Conservation (phyloP, 2,329 filamentous ascomycete species). For the Pseudopithomyces chartarum region DNA sequence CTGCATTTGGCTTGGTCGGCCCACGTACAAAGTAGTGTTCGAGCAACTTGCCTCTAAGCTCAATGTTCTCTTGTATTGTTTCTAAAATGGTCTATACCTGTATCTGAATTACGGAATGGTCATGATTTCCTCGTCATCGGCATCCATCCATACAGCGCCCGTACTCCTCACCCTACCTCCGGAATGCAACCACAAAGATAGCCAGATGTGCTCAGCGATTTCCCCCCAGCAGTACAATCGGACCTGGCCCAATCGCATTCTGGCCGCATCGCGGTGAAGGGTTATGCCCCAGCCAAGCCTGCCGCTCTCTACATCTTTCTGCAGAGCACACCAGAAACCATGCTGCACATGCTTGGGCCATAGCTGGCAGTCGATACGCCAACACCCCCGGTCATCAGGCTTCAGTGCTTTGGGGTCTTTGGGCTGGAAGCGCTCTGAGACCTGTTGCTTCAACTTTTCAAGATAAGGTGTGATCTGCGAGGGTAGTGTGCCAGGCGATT, state of each 20-base stretch:
- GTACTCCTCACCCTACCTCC: constrained; percentile 63
- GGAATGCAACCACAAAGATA: constrained; percentile 75
- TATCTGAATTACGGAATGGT: constrained; percentile 48
- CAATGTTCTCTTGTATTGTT: not conserved
- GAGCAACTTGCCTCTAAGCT: no score
- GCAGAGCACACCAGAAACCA: constrained; percentile 66
- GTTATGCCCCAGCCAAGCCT: constrained; percentile 71
- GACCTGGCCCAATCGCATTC: constrained; percentile 49
- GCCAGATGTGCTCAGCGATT: constrained; percentile 72
- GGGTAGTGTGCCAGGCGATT: constrained; percentile 23
- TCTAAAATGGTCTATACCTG: not conserved
- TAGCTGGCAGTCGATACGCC: constrained; percentile 64
- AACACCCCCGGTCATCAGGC: constrained; percentile 76
- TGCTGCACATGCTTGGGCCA: constrained; percentile 60
- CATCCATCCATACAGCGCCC: constrained; percentile 70
- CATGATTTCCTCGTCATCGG: constrained; percentile 61
- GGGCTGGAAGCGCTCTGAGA: constrained; percentile 41
- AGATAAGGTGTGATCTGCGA: constrained; percentile 36
- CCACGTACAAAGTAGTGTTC: no score
- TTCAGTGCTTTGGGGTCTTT: constrained; percentile 55
- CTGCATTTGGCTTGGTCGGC: not conserved
- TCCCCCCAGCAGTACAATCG: constrained; percentile 81
- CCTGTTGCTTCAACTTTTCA: constrained; percentile 30
- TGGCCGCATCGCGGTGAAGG: constrained; percentile 48
- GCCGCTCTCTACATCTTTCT: constrained; percentile 63